Evolutionary conservation across 2,329 filamentous ascomycete genomes (phyloP).

Genomic region (Colletotrichum gigasporum): DNA sequence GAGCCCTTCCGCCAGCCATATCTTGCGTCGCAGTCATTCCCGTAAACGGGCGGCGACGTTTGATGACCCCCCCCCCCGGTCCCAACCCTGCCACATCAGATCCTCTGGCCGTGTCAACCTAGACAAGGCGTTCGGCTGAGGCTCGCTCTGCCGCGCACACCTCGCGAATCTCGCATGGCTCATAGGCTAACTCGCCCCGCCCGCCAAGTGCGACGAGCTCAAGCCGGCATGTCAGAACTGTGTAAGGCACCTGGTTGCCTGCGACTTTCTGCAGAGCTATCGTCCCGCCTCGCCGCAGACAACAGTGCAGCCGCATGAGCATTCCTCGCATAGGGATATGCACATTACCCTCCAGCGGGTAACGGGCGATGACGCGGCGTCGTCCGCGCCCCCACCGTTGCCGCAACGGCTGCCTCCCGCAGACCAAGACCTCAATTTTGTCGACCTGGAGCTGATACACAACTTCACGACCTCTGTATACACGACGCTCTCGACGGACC

Average conservation of each 20-base stretch:
- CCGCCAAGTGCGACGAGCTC: constrained; percentile 37
- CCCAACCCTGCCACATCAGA: too few relatives aligned
- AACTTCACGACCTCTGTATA: constrained; percentile 61
- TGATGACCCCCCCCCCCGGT: too few relatives aligned
- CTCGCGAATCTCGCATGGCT: background rate
- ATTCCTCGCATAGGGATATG: too few relatives aligned
- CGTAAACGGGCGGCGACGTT: too few relatives aligned
- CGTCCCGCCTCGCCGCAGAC: background rate
- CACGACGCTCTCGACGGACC: constrained; percentile 53
- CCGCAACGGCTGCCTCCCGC: constrained; percentile 22
- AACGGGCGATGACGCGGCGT: background rate
- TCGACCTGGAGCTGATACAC: constrained; percentile 62
- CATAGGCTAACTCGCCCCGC: background rate
- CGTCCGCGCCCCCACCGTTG: background rate
- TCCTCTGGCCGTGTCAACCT: background rate
- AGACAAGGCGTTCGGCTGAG: too few relatives aligned
- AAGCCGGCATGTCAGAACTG: constrained; percentile 39
- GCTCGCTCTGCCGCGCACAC: too few relatives aligned
- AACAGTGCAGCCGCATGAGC: background rate
- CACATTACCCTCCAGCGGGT: background rate
- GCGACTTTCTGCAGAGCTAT: constrained; percentile 35
- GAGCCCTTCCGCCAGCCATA: background rate
- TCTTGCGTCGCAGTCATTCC: background rate
- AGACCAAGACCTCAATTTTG: constrained; percentile 43
- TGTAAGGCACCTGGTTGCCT: constrained; percentile 37